phyloP scores from a whole-genome alignment of 176 grass and related monocot genomes.

The Alloteropsis semialata region DNA sequence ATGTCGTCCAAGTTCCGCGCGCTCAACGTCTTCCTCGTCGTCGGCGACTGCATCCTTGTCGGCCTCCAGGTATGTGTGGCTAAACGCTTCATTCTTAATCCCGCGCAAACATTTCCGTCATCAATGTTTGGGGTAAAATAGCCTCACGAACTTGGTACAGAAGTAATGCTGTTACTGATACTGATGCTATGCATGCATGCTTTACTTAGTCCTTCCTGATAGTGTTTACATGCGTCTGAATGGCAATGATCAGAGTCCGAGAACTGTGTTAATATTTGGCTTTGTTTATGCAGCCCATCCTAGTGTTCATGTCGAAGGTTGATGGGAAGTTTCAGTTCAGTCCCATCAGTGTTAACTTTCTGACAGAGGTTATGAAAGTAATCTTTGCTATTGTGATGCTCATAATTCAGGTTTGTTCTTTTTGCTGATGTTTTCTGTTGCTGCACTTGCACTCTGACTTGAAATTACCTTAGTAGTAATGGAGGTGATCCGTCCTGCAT shows the following conservation, averaged over 20 bases:
- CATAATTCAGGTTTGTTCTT: conserved; percentile 74
- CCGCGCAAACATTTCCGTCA: not conserved
- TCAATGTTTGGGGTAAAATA: not conserved
- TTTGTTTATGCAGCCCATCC: conserved; percentile 74
- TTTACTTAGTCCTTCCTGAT: not conserved
- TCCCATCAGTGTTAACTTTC: conserved; percentile 93
- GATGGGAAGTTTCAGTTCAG: conserved; percentile 96
- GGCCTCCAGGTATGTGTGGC: conserved; percentile 64
- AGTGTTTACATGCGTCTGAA: not conserved
- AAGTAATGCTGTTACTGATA: not conserved
- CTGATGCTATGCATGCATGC: not conserved
- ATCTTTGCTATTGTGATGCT: conserved; percentile 87
- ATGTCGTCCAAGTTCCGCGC: conserved; percentile 71
- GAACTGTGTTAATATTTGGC: conserved; percentile 8
- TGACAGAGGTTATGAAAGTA: conserved; percentile 89
- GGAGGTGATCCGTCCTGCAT: not conserved
- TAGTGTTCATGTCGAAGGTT: conserved; percentile 98
- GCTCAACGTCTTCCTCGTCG: conserved; percentile 77
- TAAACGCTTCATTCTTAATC: not conserved
- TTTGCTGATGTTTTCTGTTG: not conserved
- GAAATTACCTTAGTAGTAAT: not conserved
- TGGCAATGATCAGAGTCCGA: not conserved
- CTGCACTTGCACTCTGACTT: not conserved
- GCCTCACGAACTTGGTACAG: not conserved
- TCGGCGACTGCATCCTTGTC: conserved; percentile 82